Evolutionary conservation across 331 rosid genomes (phyloP).

Genomic region (Quercus tomentella): DNA sequence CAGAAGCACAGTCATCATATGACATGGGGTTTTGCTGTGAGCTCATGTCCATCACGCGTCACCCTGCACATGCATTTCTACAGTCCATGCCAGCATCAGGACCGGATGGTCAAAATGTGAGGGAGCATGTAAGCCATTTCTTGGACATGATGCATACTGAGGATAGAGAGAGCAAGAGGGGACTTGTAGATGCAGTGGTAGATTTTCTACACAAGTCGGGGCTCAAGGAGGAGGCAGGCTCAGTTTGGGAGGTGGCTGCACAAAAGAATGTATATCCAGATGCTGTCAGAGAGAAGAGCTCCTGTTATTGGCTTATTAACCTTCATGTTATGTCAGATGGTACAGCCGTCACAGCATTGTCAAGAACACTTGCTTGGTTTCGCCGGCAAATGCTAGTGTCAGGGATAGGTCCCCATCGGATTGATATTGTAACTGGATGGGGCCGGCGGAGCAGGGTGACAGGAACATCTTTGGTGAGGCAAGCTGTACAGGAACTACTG

Average conservation of each 20-base stretch:
- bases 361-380: conserved; percentile 88
- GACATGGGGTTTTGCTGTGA: conserved; percentile 73
- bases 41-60: conserved; percentile 78
- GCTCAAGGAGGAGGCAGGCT: conserved; percentile 96
- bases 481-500: conserved; percentile 75
- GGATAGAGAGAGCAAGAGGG: conserved; percentile 93
- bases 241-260: conserved; percentile 93
- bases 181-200: conserved; percentile 93
- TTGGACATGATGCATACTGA: conserved; percentile 88
- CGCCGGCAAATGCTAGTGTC: conserved; percentile 71
- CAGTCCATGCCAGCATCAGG: conserved; percentile 85
- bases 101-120: conserved; percentile 85
- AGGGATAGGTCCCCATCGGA: conserved; percentile 70
- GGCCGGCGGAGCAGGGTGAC: conserved; percentile 92
- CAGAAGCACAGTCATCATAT: conserved; percentile 67
- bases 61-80: conserved; percentile 84
- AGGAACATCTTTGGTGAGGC: conserved; percentile 82
- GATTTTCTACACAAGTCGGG: conserved; percentile 97
- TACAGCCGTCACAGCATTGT: conserved; percentile 85
- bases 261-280: conserved; percentile 86
- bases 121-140: conserved; percentile 70
- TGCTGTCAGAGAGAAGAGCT: conserved; percentile 77
- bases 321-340: conserved; percentile 97
- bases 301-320: conserved; percentile 89
- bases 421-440: conserved; percentile 94